Conservation (phyloP, 371 early-diverging fungal genomes). For the Actinomucor elegans region DNA sequence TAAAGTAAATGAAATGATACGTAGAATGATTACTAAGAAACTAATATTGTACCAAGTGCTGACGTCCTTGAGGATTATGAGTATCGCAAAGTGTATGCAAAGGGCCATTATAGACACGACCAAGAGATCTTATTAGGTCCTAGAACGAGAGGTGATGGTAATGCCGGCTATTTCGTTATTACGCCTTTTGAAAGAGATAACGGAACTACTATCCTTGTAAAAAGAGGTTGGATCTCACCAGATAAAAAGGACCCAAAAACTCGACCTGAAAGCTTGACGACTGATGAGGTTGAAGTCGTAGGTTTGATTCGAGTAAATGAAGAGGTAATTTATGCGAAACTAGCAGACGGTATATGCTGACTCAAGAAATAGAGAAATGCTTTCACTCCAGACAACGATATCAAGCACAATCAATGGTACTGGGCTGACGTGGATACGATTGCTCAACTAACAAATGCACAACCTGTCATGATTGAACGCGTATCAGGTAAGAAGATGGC, state of each 20-base stretch:
- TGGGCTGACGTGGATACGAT: constrained; percentile 79
- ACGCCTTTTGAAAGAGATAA: constrained; percentile 84
- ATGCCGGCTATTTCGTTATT: constrained; percentile 78
- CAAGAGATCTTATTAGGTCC: constrained; percentile 82
- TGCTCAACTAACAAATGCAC: constrained; percentile 61
- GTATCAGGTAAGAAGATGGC: constrained; percentile 60
- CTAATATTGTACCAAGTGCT: constrained; percentile 24
- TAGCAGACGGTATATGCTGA: not conserved
- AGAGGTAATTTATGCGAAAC: constrained; percentile 34
- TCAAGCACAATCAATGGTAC: constrained; percentile 78
- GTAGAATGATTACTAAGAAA: too few relatives aligned
- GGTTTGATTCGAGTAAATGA: constrained; percentile 67
- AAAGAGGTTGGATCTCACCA: constrained; percentile 87
- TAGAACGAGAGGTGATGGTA: constrained; percentile 71
- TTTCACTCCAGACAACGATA: constrained; percentile 71
- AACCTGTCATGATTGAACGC: constrained; percentile 75
- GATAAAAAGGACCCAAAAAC: constrained; percentile 61
- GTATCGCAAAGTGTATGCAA: constrained; percentile 70
- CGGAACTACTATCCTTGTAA: constrained; percentile 76
- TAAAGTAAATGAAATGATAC: constrained; percentile 50
- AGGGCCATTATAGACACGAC: constrained; percentile 71
- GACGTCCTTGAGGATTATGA: constrained; percentile 63
- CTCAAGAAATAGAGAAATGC: constrained; percentile 41
- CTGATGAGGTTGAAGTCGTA: constrained; percentile 57
- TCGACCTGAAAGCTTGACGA: constrained; percentile 59